Percentiles rank a stretch among this genome's conserved stretches.
phyloP scores from a whole-genome alignment of 495 filamentous ascomycete species.

The Podospora comata region DNA sequence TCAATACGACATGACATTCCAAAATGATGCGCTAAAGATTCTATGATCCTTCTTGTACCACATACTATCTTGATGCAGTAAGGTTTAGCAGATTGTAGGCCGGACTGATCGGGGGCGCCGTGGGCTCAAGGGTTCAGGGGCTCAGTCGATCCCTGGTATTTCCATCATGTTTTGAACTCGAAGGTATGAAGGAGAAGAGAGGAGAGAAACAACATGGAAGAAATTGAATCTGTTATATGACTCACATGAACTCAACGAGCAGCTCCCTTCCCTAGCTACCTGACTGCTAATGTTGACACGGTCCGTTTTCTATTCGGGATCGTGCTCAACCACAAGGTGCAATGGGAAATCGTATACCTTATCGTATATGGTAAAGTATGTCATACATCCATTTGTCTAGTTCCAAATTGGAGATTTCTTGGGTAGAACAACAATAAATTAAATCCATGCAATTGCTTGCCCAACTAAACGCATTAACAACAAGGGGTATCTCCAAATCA shows the following conservation, averaged over 20 bases:
- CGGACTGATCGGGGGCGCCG: neutral
- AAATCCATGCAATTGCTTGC: neutral
- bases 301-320: too few species aligned
- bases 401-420: too few species aligned
- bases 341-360: too few species aligned
- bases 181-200: neutral
- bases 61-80: neutral
- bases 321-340: too few species aligned
- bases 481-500: neutral
- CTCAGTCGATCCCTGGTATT: neutral
- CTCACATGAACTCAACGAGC: too few species aligned
- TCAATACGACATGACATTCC: neutral
- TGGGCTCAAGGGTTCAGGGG: neutral
- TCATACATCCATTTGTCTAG: too few species aligned
- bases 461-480: neutral
- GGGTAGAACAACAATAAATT: neutral
- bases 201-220: neutral
- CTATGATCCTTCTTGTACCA: neutral
- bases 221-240: neutral
- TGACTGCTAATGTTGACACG: too few species aligned
- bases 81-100: neutral
- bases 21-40: neutral
- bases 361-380: too few species aligned
- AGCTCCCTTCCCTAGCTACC: too few species aligned
- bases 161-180: neutral